Percentiles rank a stretch among this genome's conserved stretches.
Conservation (phyloP, 176 grass and related monocot species). For the Oryza meridionalis region DNA sequence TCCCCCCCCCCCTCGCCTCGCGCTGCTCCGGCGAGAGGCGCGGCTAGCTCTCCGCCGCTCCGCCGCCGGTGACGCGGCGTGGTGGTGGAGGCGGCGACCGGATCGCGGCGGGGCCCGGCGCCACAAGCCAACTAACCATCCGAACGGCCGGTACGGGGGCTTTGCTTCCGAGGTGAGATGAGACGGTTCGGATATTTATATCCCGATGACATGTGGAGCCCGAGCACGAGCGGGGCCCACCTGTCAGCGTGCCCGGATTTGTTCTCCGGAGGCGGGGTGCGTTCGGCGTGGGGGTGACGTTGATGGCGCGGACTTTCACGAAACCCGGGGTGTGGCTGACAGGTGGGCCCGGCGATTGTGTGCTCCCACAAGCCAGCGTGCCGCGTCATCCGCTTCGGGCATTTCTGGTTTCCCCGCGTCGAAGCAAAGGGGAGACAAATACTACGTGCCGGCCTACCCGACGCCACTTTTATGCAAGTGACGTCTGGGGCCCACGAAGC, state of each 20-base stretch:
- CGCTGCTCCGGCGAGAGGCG: not conserved
- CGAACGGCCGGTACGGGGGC: constrained; percentile 14
- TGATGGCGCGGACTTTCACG: not conserved
- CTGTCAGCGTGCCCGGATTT: not conserved
- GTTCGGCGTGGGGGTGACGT: constrained; percentile 21
- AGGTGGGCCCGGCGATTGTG: not conserved
- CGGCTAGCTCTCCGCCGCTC: not conserved
- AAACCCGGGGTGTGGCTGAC: not conserved
- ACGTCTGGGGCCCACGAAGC: not conserved
- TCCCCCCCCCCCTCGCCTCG: not conserved
- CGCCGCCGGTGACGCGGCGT: not conserved
- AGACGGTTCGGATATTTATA: constrained; percentile 23
- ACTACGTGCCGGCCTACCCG: not conserved
- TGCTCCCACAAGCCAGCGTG: constrained; percentile 42
- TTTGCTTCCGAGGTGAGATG: not conserved
- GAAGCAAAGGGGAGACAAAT: constrained; percentile 30
- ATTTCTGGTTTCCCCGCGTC: constrained; percentile 24
- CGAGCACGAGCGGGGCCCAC: not conserved
- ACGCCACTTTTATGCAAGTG: not conserved
- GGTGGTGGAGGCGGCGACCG: not conserved
- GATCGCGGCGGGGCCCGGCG: constrained; percentile 42
- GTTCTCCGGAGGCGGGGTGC: constrained; percentile 9
- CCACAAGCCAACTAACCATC: constrained; percentile 19
- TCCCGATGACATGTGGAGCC: constrained; percentile 26
- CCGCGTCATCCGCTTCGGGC: not conserved